Evolutionary conservation across 2,329 filamentous ascomycete species (phyloP).

Genomic region (Tolypocladium ophioglossoides): DNA sequence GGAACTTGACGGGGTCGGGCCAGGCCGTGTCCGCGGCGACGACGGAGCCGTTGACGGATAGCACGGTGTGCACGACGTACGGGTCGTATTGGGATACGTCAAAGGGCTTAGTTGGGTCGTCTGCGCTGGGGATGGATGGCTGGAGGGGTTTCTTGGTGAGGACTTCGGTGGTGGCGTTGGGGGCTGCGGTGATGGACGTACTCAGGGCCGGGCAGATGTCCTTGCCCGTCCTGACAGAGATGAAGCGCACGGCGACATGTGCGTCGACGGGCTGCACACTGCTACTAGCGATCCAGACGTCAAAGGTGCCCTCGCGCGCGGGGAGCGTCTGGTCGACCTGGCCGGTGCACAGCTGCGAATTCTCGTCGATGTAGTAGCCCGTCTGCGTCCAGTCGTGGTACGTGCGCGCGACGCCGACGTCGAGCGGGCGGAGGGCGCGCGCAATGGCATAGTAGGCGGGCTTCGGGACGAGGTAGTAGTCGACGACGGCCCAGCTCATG

Average conservation of each 20-base stretch:
- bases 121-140: conserved; percentile 18
- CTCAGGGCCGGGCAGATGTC: conserved; percentile 18
- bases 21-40: conserved; percentile 42
- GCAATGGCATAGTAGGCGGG: conserved; percentile 42
- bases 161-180: conserved; percentile 30
- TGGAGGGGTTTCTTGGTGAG: conserved; percentile 5
- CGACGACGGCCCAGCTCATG: conserved; percentile 54
- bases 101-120: conserved; percentile 12
- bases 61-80: conserved; percentile 35
- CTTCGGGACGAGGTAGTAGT: conserved; percentile 54
- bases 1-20: conserved; percentile 53
- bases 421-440: conserved; percentile 48
- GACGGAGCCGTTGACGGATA: conserved; percentile 24
- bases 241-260: conserved; percentile 23
- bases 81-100: conserved; percentile 15
- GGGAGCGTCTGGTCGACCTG: conserved; percentile 25
- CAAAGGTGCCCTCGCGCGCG: conserved; percentile 23
- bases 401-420: conserved; percentile 41
- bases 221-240: conserved; percentile 28
- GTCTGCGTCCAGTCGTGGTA: conserved; percentile 30
- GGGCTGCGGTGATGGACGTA: conserved; percentile 12
- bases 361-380: background rate
- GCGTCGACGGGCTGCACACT: conserved; percentile 11
- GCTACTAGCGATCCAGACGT: conserved; percentile 32
- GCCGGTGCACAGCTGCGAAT: background rate